Evolutionary conservation across 1,284 basidiomycete genomes (phyloP).

Genomic region (Moesziomyces antarcticus): DNA sequence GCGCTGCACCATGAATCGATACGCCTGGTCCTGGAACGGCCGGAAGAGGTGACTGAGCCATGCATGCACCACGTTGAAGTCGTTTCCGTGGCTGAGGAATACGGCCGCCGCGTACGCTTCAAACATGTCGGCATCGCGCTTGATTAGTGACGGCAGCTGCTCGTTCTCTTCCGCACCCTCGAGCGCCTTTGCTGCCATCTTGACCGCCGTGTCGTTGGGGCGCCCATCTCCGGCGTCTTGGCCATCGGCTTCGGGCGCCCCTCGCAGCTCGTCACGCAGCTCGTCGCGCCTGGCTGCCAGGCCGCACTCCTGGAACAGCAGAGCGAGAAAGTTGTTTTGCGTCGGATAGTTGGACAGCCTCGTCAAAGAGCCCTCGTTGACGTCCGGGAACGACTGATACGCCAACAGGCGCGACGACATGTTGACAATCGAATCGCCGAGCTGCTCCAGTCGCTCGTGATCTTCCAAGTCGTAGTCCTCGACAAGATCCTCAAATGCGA

Average conservation of each 20-base stretch:
- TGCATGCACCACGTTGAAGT: constrained; percentile 42
- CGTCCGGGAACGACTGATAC: constrained; percentile 39
- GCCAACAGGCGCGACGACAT: constrained; percentile 47
- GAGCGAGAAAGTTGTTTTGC: constrained; percentile 48
- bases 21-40: constrained; percentile 50
- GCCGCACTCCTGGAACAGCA: constrained; percentile 44
- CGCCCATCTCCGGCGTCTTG: not conserved
- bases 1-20: constrained; percentile 46
- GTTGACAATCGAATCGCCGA: constrained; percentile 52
- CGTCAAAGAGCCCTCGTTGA: constrained; percentile 45
- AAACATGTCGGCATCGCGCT: constrained; percentile 50
- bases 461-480: constrained; percentile 49
- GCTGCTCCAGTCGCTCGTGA: constrained; percentile 46
- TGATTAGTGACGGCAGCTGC: constrained; percentile 28
- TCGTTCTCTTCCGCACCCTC: constrained; percentile 26
- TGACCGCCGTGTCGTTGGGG: constrained; percentile 1
- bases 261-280: constrained; percentile 22
- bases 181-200: not conserved
- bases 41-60: constrained; percentile 42
- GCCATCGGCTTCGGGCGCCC: not conserved
- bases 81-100: constrained; percentile 35
- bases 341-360: constrained; percentile 45
- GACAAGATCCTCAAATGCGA: constrained; percentile 28
- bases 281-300: constrained; percentile 19
- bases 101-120: constrained; percentile 49